A percentile compares a stretch with the other conserved stretches of the same genome.
Evolutionary conservation across 2,329 filamentous ascomycete species (phyloP).

Genomic region (Emericellopsis atlantica): DNA sequence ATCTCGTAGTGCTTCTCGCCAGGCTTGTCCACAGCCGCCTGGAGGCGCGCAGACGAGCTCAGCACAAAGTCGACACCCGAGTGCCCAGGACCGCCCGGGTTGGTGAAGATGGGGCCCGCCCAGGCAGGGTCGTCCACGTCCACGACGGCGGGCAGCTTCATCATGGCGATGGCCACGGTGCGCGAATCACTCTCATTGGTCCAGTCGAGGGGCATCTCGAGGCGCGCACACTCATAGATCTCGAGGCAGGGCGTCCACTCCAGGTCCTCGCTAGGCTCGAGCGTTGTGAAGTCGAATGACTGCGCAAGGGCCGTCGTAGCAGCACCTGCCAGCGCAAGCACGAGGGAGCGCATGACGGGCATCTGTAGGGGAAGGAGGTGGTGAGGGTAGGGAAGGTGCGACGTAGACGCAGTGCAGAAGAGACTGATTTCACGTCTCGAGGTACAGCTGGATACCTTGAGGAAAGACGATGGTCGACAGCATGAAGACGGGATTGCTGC

Average conservation of each 20-base stretch:
- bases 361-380: too few relatives aligned
- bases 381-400: too few relatives aligned
- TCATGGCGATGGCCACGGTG: conserved; percentile 24
- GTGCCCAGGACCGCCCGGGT: conserved; percentile 31
- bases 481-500: too few relatives aligned
- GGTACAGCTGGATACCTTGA: too few relatives aligned
- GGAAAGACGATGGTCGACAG: too few relatives aligned
- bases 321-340: too few relatives aligned
- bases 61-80: conserved; percentile 21
- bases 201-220: conserved; percentile 31
- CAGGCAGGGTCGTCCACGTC: conserved; percentile 20
- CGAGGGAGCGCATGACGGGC: too few relatives aligned
- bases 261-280: conserved; percentile 20
- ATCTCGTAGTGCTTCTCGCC: conserved; percentile 24
- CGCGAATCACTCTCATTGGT: conserved; percentile 12
- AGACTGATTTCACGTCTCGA: too few relatives aligned
- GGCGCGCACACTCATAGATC: conserved; percentile 28
- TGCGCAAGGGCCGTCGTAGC: too few relatives aligned
- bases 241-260: conserved; percentile 26
- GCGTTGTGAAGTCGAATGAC: too few relatives aligned
- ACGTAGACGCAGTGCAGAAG: too few relatives aligned
- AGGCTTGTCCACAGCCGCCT: conserved; percentile 11
- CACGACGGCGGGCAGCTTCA: conserved; percentile 25
- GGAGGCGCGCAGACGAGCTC: conserved; percentile 17
- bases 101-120: conserved; percentile 27